Percentiles rank a stretch among this genome's conserved stretches.
phyloP scores from a whole-genome alignment of 768 basidiomycete species.

The Exidia glandulosa region DNA sequence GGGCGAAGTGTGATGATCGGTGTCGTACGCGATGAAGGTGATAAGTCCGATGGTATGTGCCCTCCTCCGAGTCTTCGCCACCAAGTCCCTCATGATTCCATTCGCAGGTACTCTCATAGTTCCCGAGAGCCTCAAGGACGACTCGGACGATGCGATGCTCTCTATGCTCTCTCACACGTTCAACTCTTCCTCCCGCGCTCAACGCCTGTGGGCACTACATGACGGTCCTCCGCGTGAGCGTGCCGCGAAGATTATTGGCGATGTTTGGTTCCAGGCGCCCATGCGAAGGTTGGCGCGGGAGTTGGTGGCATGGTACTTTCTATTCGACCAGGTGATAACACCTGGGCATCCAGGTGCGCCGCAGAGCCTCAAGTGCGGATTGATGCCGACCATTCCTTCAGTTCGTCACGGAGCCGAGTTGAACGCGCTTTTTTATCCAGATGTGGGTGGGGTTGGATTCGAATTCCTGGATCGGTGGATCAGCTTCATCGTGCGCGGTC shows the following conservation, averaged over 20 bases:
- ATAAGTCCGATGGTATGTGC: too few species aligned
- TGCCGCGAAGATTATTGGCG: neutral
- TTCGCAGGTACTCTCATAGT: too few species aligned
- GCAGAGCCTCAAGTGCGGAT: neutral
- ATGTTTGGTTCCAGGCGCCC: neutral
- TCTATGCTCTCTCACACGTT: neutral
- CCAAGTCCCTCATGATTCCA: too few species aligned
- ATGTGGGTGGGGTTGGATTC: neutral
- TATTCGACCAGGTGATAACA: neutral
- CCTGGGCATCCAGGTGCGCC: neutral
- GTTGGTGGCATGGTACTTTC: neutral
- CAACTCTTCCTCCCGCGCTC: neutral
- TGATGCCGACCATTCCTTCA: neutral
- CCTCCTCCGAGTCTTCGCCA: too few species aligned
- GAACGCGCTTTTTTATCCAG: neutral
- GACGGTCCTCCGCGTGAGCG: neutral
- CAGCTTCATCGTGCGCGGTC: neutral
- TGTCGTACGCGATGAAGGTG: slow-evolving; percentile 36
- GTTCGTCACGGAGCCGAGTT: neutral
- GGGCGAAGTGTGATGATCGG: slow-evolving; percentile 6
- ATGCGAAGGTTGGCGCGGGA: neutral
- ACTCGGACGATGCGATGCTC: neutral
- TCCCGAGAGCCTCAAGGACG: too few species aligned
- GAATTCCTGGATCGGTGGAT: neutral
- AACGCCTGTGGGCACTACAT: neutral